A percentile compares a stretch with the other conserved stretches of the same genome.
These are phyloP conservation scores for Nemania sp. DNA, from an alignment of 2,329 filamentous ascomycete species.

Conservation along the genomic window DNA sequence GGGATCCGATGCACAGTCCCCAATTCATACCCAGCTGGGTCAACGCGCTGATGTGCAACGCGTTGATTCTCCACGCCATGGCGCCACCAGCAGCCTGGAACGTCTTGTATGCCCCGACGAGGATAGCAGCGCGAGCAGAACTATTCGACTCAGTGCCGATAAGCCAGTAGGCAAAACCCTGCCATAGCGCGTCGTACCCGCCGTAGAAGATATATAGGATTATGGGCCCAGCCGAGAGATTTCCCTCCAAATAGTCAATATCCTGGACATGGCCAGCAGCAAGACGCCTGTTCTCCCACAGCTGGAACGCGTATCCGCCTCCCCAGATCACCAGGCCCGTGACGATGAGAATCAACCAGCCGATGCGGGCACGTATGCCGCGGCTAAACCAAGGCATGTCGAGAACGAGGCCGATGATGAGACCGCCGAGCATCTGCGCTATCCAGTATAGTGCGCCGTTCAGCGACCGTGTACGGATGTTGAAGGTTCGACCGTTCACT, in stretches of 20 bases:
- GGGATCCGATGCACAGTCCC: slow-evolving; percentile 24
- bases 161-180: slow-evolving; percentile 27
- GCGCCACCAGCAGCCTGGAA: slow-evolving; percentile 21
- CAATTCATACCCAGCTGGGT: slow-evolving; percentile 24
- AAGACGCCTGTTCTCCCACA: slow-evolving; percentile 24
- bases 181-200: slow-evolving; percentile 23
- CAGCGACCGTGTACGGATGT: slow-evolving; percentile 25
- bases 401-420: slow-evolving; percentile 22
- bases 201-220: slow-evolving; percentile 25
- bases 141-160: slow-evolving; percentile 26
- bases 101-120: slow-evolving; percentile 26
- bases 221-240: slow-evolving; percentile 18
- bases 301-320: slow-evolving; percentile 25
- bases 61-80: slow-evolving; percentile 28
- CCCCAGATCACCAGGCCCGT: slow-evolving; percentile 21
- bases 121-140: slow-evolving; percentile 18
- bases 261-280: slow-evolving; percentile 19
- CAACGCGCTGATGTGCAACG: slow-evolving; percentile 17
- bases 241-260: slow-evolving; percentile 19
- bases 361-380: slow-evolving; percentile 21
- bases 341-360: slow-evolving; percentile 20
- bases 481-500: slow-evolving; percentile 25
- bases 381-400: slow-evolving; percentile 24
- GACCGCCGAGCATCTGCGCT: slow-evolving; percentile 25
- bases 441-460: slow-evolving; percentile 27